Base-by-base conservation (phyloP, 208 protist genomes). In the Phytomonas francai region DNA sequence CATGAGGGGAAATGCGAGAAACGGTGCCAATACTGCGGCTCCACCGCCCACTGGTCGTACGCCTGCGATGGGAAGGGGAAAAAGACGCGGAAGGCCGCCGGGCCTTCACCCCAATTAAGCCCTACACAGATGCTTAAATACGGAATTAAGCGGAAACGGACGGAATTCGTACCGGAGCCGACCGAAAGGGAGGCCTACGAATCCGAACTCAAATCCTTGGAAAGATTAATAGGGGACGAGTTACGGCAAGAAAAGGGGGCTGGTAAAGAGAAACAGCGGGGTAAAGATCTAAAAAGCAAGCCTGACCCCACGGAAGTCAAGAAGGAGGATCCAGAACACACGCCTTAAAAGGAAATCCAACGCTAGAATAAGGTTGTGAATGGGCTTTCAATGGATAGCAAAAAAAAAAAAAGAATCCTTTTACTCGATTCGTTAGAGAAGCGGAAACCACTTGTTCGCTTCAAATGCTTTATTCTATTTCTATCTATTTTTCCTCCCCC, bases 11-110 rank as follows among this genome's bases (percentile, higher is more conserved):
- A 77, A 14, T 74, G 65, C 7, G 58, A 1, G 19, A 65, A 74
- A 62, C 57, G 57, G 14, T 95, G 89, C 58, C 89, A 95, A 71
- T 73, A 80, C 42, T 95, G 89, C 73, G 58, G 63, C 2, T 85
- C 81, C 32, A 81, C 62, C 12, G 69, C 67, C 34, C 89, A 95
- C 73, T 95, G 89, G 87, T 89, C 89, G 6, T 95, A 79, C 63
- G 87, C 93, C 70, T 95, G 89, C 63, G 66, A 69, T 6, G 45
- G 62, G 30, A 83, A 77, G 0, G 61, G 34, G 22, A 59, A 70
- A 22, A 58, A 34, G 59, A 8, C 45, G n/a, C 68, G 69, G 14
- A 85, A 79, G 31, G 76, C 36, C 25, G 22, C 67, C n/a, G n/a
- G n/a, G 3, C 31, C 58, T 14, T 75, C 81, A 25, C 59, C 81